Evolutionary conservation across 768 basidiomycete species (phyloP), one percentile per base, ranked within the genome.

Genomic region (Dacryopinax primogenitus): DNA sequence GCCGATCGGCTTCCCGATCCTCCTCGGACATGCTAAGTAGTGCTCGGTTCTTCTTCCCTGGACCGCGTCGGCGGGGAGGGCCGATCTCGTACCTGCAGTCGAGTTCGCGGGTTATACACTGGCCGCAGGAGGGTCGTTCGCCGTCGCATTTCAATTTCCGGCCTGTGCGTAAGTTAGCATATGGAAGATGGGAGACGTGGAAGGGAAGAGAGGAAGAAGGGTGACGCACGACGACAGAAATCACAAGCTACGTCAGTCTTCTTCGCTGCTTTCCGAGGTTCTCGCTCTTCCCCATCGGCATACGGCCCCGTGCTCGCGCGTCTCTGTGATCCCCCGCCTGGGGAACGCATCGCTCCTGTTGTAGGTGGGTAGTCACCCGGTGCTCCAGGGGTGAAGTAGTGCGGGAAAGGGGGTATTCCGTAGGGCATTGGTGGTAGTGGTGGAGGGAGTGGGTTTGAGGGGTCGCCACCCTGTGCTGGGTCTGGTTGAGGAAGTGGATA

Each of bases 111-210:
- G 51, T 58, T 6, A 58, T 21, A 30, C 51, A 58, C 18, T 58
- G 51, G 4, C 51, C 51, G 51, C 51, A 58, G 51, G 51, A 28
- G 51, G 51, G 51, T 3, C 26, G 51, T 30, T 58, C 51, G 51
- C 51, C 51, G 26, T 58, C 51, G 51, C 51, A 58, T 58, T 58
- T 58, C 13, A 58, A 30, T 58, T 58, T 58, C 12, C 51, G 51
- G 18, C 51, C 51, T 58, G 51, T 30, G 32, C 32, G 32, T 58
- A 58, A 7, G 45, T 15, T 26, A 47, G 7, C 9, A 9, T 47
- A 18, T 21, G 51, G 41, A 18, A 15, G 23, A 23, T 18, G 23
- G 18, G 18, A 4, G 4, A 15, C 18, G 18, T 44, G 18, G 18
- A 18, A 6, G 41, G 18, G 41, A 6, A 18, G 23, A 44, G 41